phyloP scores from a whole-genome alignment of 768 basidiomycete genomes.

The Floccularia luteovirens region DNA sequence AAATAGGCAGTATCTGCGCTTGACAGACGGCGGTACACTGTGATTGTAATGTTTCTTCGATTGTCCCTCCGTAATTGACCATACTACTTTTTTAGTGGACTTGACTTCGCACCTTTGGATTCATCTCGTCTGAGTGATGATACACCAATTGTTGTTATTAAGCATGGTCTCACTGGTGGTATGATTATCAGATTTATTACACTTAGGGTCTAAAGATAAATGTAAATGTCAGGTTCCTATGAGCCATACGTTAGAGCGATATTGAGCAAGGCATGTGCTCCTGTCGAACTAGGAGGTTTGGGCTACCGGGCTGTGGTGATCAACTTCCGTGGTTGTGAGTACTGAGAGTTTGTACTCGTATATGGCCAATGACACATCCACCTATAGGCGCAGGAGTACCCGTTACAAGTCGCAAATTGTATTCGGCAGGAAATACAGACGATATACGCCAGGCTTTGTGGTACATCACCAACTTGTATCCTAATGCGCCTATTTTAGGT shows the following conservation, averaged over 20 bases:
- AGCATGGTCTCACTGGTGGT: slow-evolving; percentile 52
- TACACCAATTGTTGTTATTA: slow-evolving; percentile 48
- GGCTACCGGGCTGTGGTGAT: slow-evolving; percentile 88
- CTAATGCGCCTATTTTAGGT: slow-evolving; percentile 76
- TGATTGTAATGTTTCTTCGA: no score
- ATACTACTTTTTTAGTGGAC: slow-evolving; percentile 31
- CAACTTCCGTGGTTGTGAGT: slow-evolving; percentile 89
- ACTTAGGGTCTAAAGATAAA: slow-evolving; percentile 1
- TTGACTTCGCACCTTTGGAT: slow-evolving; percentile 55
- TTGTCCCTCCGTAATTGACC: background rate
- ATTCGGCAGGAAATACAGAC: slow-evolving; percentile 85
- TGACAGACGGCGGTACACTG: slow-evolving; percentile 62
- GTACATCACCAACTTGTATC: slow-evolving; percentile 66
- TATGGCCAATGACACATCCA: background rate
- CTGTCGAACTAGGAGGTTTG: slow-evolving; percentile 73
- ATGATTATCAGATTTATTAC: slow-evolving; percentile 2
- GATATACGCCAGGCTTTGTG: slow-evolving; percentile 80
- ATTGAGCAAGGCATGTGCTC: slow-evolving; percentile 62
- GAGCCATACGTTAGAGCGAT: slow-evolving; percentile 87
- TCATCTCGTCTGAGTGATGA: slow-evolving; percentile 26
- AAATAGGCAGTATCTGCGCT: slow-evolving; percentile 36
- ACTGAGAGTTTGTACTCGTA: background rate
- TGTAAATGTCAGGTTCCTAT: slow-evolving; percentile 57
- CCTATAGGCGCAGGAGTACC: slow-evolving; percentile 74
- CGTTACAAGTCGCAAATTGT: slow-evolving; percentile 75